phyloP scores from a whole-genome alignment of 1,284 basidiomycete species.

The Moesziomyces parantarcticus region DNA sequence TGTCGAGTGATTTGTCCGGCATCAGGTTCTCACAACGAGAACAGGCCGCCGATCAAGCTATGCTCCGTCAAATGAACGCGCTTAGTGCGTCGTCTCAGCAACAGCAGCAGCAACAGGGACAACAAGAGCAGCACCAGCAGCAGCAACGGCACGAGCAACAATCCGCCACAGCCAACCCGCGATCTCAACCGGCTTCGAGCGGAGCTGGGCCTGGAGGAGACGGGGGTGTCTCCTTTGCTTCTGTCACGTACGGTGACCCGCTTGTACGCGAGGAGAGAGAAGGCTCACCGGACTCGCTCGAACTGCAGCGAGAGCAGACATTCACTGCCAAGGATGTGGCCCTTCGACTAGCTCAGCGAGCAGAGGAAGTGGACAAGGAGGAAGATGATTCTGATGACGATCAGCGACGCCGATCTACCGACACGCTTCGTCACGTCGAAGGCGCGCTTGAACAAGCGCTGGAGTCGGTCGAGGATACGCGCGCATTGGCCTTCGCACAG shows the following conservation, averaged over 20 bases:
- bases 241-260: constrained; percentile 32
- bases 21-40: constrained; percentile 3
- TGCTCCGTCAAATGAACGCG: constrained; percentile 20
- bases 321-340: constrained; percentile 46
- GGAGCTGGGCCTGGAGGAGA: constrained; percentile 4
- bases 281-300: constrained; percentile 39
- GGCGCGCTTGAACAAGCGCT: constrained; percentile 37
- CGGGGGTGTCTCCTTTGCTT: constrained; percentile 30
- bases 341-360: constrained; percentile 9
- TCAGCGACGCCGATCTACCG: constrained; percentile 47
- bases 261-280: constrained; percentile 29
- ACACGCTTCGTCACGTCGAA: constrained; percentile 41
- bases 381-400: constrained; percentile 34
- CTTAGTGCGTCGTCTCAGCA: constrained; percentile 7
- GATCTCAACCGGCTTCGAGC: too few species aligned
- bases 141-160: too few species aligned
- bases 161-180: too few species aligned
- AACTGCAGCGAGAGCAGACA: constrained; percentile 42
- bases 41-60: constrained; percentile 9
- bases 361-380: constrained; percentile 11
- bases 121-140: constrained; percentile 2
- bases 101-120: constrained; percentile 9
- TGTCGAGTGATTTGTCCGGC: not conserved
- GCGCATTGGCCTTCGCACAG: constrained; percentile 44
- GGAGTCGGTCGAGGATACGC: constrained; percentile 45